These are phyloP conservation scores for Pichia kluyveri DNA, from an alignment of 805 yeast genomes.

Conservation along the genomic window DNA sequence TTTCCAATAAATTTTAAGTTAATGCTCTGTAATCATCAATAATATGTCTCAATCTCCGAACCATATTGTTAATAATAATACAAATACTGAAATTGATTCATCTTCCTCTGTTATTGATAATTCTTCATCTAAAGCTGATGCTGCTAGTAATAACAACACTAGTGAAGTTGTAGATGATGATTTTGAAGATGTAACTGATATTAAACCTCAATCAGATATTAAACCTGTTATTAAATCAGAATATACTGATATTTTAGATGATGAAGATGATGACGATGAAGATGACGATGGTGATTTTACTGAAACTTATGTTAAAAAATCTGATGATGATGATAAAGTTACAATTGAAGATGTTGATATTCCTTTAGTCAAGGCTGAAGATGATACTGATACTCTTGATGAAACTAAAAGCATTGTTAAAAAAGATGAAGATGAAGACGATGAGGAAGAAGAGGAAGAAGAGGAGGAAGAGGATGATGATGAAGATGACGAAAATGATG, in stretches of 20 bases:
- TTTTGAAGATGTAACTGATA: neutral
- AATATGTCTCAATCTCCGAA: too few species aligned
- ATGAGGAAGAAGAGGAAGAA: conserved; percentile 11
- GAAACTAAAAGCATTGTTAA: neutral
- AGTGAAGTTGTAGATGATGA: neutral
- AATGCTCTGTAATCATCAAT: too few species aligned
- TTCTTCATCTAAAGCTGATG: too few species aligned
- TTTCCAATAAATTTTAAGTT: too few species aligned
- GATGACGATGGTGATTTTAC: neutral
- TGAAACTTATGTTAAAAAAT: neutral
- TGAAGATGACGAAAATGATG: conserved; percentile 35
- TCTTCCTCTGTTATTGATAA: neutral
- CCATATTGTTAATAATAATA: too few species aligned
- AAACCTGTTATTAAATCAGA: neutral
- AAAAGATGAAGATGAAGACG: conserved; percentile 5
- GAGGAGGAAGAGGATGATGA: conserved; percentile 23
- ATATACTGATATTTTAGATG: neutral
- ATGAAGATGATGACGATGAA: neutral
- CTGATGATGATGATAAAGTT: neutral
- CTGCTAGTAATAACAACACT: too few species aligned
- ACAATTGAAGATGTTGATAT: neutral
- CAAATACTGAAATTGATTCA: neutral
- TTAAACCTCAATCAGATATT: neutral
- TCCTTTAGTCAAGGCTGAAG: neutral
- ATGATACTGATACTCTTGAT: neutral